These are phyloP conservation scores for Metroxylon sagu DNA, from an alignment of 176 grass and related monocot genomes.

Conservation along the genomic window DNA sequence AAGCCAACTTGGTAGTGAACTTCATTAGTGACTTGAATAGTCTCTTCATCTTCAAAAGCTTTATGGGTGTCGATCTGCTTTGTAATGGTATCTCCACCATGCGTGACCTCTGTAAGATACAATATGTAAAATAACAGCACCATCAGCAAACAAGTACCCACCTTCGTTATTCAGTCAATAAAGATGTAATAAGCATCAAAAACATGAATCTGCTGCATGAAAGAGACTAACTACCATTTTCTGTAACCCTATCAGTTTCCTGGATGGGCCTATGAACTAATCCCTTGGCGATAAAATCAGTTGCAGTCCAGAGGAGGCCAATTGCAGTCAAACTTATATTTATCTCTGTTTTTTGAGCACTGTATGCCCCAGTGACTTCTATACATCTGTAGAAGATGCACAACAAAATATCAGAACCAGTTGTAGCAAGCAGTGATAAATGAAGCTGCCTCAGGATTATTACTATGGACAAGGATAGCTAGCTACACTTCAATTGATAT, in stretches of 20 bases:
- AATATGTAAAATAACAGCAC: neutral
- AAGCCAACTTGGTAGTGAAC: slow-evolving; percentile 14
- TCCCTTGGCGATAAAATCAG: slow-evolving; percentile 94
- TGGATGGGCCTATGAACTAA: slow-evolving; percentile 47
- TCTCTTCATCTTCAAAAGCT: neutral
- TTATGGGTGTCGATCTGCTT: neutral
- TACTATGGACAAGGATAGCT: no score
- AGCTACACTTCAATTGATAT: no score
- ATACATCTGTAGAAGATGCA: slow-evolving; percentile 68
- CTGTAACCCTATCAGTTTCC: slow-evolving; percentile 25
- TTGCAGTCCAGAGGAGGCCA: slow-evolving; percentile 91
- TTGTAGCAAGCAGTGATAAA: neutral
- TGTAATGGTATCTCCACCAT: slow-evolving; percentile 1
- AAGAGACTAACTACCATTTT: slow-evolving; percentile 2
- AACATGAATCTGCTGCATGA: no score
- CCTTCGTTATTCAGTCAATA: neutral
- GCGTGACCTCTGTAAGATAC: slow-evolving; percentile 22
- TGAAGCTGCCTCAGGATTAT: no score
- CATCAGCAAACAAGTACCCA: neutral
- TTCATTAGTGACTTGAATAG: slow-evolving; percentile 2
- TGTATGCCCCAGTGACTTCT: slow-evolving; percentile 83
- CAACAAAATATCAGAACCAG: slow-evolving; percentile 26
- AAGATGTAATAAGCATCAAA: no score
- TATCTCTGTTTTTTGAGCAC: slow-evolving; percentile 85
- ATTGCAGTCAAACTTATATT: slow-evolving; percentile 99